Conservation (phyloP, 1,139 yeast species). For the Saccharomyces hybrid region DNA sequence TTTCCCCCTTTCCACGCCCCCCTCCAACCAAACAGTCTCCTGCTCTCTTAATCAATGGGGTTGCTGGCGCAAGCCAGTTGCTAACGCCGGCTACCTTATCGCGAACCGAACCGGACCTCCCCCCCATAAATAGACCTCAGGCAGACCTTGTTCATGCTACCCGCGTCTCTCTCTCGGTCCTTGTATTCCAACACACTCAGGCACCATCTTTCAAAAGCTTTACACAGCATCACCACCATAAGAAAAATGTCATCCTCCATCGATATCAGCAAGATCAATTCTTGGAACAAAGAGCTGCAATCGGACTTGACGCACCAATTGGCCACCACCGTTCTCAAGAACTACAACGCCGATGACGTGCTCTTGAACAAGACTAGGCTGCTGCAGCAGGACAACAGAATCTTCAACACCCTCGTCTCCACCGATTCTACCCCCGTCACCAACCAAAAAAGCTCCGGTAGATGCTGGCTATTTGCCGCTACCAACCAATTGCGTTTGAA, state of each 20-base stretch:
- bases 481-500: conserved; percentile 61
- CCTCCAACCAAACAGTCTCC: background rate
- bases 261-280: conserved; percentile 19
- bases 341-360: conserved; percentile 32
- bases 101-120: no score
- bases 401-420: conserved; percentile 55
- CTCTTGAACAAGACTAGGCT: conserved; percentile 30
- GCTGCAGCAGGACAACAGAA: conserved; percentile 19
- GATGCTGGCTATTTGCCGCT: conserved; percentile 87
- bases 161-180: background rate
- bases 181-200: background rate
- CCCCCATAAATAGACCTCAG: background rate
- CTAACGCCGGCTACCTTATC: background rate
- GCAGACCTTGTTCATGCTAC: background rate
- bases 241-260: conserved; percentile 16
- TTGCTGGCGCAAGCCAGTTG: background rate
- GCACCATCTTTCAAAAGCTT: background rate
- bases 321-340: conserved; percentile 37
- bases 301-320: conserved; percentile 32
- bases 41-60: background rate
- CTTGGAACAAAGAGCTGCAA: conserved; percentile 33
- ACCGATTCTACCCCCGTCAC: conserved; percentile 65
- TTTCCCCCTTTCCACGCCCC: background rate
- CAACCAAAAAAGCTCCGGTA: conserved; percentile 68
- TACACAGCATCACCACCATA: background rate